Percentiles rank a stretch among this genome's conserved stretches.
Conservation (phyloP, 2,329 filamentous ascomycete species). For the Bertia moriformis region DNA sequence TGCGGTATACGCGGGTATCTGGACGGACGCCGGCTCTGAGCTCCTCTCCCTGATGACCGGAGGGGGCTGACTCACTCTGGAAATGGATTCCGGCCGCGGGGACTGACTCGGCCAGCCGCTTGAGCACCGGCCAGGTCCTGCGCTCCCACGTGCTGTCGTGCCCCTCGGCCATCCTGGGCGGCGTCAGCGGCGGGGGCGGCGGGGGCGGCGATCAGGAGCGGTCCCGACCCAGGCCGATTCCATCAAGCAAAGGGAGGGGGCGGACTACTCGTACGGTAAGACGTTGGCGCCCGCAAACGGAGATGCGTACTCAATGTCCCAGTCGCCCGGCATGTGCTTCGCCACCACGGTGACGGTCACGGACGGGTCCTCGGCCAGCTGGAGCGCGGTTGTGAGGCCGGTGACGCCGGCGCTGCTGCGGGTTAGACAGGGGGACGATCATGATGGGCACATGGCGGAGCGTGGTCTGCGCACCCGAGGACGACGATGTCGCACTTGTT, state of each 20-base stretch:
- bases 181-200: slow-evolving; percentile 4
- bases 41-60: neutral
- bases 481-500: slow-evolving; percentile 24
- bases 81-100: slow-evolving; percentile 73
- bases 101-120: slow-evolving; percentile 42
- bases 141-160: slow-evolving; percentile 39
- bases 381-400: slow-evolving; percentile 49
- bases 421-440: neutral
- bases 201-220: slow-evolving; percentile 3
- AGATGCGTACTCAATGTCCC: slow-evolving; percentile 78
- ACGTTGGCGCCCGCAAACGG: slow-evolving; percentile 80
- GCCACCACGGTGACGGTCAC: slow-evolving; percentile 58
- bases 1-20: slow-evolving; percentile 34
- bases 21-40: neutral
- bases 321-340: slow-evolving; percentile 88
- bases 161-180: slow-evolving; percentile 24
- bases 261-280: slow-evolving; percentile 42
- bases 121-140: slow-evolving; percentile 49
- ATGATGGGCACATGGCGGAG: neutral
- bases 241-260: slow-evolving; percentile 1
- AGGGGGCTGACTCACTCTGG: slow-evolving; percentile 32
- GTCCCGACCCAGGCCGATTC: neutral
- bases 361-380: slow-evolving; percentile 37
- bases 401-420: slow-evolving; percentile 43
- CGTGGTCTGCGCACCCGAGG: slow-evolving; percentile 22